Evolutionary conservation across 805 yeast genomes (phyloP), one percentile per base, ranked within the genome.

Genomic region (Vanderwaltozyma verrucispora): DNA sequence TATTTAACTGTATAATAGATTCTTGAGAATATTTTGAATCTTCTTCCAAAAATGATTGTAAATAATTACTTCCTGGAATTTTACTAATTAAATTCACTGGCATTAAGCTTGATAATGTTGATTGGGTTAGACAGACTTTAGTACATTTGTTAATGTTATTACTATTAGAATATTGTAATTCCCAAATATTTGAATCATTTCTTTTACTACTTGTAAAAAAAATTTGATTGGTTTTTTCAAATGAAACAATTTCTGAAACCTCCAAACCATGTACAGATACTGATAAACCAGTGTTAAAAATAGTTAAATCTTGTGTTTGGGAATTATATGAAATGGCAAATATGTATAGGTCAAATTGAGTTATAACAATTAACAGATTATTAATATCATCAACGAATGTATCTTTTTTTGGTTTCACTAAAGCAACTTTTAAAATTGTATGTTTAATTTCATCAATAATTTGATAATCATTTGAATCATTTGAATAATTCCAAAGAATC

Each of bases 141-240:
- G 75, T 76, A 53, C 94, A 83, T 49, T 79, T 82, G 51, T 83
- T 80, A 24, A 8, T 29, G 44, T 78, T 75, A 55, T 86, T 86
- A 84, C 95, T 89, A 38, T 84, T 80, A 5, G 88, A 72, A 55
- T 92, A 92, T 41, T 75, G 78, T 38, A 92, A 65, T 53, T 85
- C 89, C 95, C 96, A 92, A 30, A 92, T 68, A 48, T 88, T 77
- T 27, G 68, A 62, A 2, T 87, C 89, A 46, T 83, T 86, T 16
- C 79, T 75, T 29, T 71, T 71, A n/a, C 95, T 94, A 8, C 23
- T 21, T 14, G 83, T 70, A 57, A 94, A 85, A 54, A 84, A 85
- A 5, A 92, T 74, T 39, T 89, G 87, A 33, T 85, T 81, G 1
- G 92, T 77, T 31, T 64, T 60, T 16, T 75, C 74, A 49, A 74